A percentile compares a stretch with the other conserved stretches of the same genome.
Conservation (phyloP, 768 basidiomycete species). For the Sistotremastrum niveocremeum region DNA sequence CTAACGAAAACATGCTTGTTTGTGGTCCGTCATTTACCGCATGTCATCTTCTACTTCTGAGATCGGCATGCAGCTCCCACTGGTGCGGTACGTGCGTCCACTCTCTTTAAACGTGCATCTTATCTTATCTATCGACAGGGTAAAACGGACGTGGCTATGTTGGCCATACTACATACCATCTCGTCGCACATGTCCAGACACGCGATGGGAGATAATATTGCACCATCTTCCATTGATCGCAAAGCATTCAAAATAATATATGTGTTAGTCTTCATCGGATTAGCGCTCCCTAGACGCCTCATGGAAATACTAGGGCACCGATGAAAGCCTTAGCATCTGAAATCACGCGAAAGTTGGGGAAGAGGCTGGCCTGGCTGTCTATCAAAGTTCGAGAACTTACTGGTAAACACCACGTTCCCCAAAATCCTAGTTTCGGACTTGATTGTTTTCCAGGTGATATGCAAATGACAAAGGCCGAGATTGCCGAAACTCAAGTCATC, state of each 20-base stretch:
- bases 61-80: conserved; percentile 63
- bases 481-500: conserved; percentile 91
- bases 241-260: conserved; percentile 93
- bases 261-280: conserved; percentile 40
- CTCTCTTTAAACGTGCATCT: background rate
- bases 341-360: conserved; percentile 86
- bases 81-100: conserved; percentile 64
- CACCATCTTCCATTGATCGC: conserved; percentile 41
- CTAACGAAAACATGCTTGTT: conserved; percentile 92
- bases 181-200: conserved; percentile 44
- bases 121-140: conserved; percentile 37
- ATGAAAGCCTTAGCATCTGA: conserved; percentile 98
- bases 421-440: background rate
- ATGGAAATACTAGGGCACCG: conserved; percentile 49
- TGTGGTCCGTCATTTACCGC: conserved; percentile 43
- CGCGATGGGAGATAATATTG: conserved; percentile 12
- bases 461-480: conserved; percentile 90
- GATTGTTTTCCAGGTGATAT: conserved; percentile 54
- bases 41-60: background rate
- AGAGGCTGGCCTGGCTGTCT: conserved; percentile 75
- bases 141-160: conserved; percentile 97
- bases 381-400: conserved; percentile 86
- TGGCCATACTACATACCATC: conserved; percentile 81
- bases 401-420: conserved; percentile 29
- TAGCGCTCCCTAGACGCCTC: background rate